Conservation (phyloP, 306 rosid species). For the Erythrophleum fordii region DNA sequence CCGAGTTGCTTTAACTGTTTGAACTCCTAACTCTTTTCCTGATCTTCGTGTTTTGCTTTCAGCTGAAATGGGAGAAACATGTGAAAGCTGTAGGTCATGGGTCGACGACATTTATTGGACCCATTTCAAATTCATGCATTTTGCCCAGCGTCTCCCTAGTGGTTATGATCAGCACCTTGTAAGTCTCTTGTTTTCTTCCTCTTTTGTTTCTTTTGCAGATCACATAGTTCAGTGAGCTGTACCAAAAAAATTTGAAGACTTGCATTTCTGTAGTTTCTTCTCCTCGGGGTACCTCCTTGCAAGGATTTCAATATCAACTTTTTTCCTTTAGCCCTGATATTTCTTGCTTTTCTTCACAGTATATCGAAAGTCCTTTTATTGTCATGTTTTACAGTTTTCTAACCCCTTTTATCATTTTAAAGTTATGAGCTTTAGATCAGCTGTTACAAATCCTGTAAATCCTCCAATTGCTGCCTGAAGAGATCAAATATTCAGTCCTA, state of each 20-base stretch:
- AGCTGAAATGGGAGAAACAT: conserved; percentile 41
- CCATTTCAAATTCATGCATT: conserved; percentile 61
- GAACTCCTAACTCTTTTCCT: background rate
- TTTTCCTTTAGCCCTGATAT: background rate
- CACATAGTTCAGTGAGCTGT: background rate
- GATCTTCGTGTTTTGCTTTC: background rate
- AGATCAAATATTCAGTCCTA: background rate
- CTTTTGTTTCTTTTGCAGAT: conserved; percentile 13
- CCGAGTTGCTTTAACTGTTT: background rate
- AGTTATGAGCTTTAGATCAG: background rate
- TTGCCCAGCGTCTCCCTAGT: conserved; percentile 48
- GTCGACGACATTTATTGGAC: conserved; percentile 67
- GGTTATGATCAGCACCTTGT: conserved; percentile 61
- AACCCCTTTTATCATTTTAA: background rate
- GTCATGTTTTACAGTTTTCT: background rate
- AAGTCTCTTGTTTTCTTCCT: conserved; percentile 1
- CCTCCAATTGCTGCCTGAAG: background rate
- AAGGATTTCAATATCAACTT: background rate
- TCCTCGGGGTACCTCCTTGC: background rate
- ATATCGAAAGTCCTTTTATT: background rate
- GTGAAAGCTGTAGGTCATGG: conserved; percentile 46
- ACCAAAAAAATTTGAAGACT: background rate
- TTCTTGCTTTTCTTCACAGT: background rate
- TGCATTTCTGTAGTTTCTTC: background rate
- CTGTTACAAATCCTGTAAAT: background rate